Conservation (phyloP, 139 green algal genomes). For the Spirogloea muscicola region DNA sequence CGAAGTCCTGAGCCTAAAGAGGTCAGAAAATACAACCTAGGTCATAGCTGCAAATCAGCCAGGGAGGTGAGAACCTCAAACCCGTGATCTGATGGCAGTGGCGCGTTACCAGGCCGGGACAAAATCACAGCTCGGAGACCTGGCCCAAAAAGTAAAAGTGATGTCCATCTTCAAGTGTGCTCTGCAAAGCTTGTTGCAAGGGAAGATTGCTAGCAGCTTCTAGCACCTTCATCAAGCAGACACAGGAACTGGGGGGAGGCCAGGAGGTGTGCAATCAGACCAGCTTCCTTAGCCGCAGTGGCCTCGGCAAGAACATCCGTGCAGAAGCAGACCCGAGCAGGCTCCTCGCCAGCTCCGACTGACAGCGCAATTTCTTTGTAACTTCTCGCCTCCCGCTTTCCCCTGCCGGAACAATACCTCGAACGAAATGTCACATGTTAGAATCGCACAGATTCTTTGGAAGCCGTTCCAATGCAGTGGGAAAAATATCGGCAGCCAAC, state of each 20-base stretch:
- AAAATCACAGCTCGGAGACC: slow-evolving; percentile 33
- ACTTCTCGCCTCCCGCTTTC: slow-evolving; percentile 44
- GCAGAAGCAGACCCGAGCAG: slow-evolving; percentile 74
- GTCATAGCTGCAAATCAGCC: slow-evolving; percentile 11
- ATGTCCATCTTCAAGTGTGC: neutral
- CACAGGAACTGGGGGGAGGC: neutral
- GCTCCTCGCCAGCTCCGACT: slow-evolving; percentile 68
- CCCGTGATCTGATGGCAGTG: slow-evolving; percentile 33
- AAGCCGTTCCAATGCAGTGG: neutral
- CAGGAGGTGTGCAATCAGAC: neutral
- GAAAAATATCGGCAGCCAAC: neutral
- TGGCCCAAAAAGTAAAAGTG: slow-evolving; percentile 4
- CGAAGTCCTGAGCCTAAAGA: too few species aligned
- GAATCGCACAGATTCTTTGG: neutral
- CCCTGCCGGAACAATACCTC: neutral
- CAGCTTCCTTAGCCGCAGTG: slow-evolving; percentile 61
- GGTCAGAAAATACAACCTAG: too few species aligned
- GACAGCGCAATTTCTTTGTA: slow-evolving; percentile 81
- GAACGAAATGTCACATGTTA: neutral
- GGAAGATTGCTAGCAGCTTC: slow-evolving; percentile 3
- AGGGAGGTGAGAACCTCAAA: slow-evolving; percentile 42
- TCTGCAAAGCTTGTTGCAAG: neutral
- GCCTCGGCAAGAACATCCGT: slow-evolving; percentile 82
- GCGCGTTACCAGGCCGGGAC: slow-evolving; percentile 20
- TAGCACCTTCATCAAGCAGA: neutral